Percentiles rank a stretch among this genome's conserved stretches.
phyloP scores from a whole-genome alignment of 2,329 filamentous ascomycete genomes.

The Trichoderma sp. region DNA sequence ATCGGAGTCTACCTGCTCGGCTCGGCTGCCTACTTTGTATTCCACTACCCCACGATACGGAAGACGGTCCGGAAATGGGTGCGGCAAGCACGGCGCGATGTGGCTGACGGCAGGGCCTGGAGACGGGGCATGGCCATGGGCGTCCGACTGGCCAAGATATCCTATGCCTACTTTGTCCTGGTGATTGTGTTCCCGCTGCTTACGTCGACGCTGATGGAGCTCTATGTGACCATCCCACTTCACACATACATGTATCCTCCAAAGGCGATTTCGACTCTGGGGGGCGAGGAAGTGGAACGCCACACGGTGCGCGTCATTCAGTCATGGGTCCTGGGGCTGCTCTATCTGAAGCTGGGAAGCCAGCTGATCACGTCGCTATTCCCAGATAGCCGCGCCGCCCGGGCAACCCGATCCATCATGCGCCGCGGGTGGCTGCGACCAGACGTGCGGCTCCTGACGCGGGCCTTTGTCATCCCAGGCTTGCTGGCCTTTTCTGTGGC shows the following conservation, averaged over 20 bases:
- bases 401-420: slow-evolving; percentile 73
- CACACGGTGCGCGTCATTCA: slow-evolving; percentile 88
- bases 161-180: slow-evolving; percentile 76
- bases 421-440: slow-evolving; percentile 77
- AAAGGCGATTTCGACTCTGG: slow-evolving; percentile 36
- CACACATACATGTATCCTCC: slow-evolving; percentile 70
- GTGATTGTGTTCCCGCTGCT: slow-evolving; percentile 79
- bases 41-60: slow-evolving; percentile 52
- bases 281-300: slow-evolving; percentile 36
- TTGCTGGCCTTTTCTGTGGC: slow-evolving; percentile 62
- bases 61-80: slow-evolving; percentile 40
- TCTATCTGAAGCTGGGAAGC: slow-evolving; percentile 81
- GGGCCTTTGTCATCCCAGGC: slow-evolving; percentile 81
- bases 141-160: slow-evolving; percentile 50
- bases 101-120: slow-evolving; percentile 33
- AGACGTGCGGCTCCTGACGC: slow-evolving; percentile 75
- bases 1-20: slow-evolving; percentile 83
- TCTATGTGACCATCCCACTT: slow-evolving; percentile 85
- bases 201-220: slow-evolving; percentile 77
- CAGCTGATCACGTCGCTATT: slow-evolving; percentile 70
- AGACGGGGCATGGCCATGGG: slow-evolving; percentile 37
- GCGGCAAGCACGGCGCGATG: slow-evolving; percentile 32
- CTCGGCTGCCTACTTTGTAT: slow-evolving; percentile 62
- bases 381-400: slow-evolving; percentile 69
- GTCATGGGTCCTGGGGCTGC: slow-evolving; percentile 88